Conservation (phyloP, 257 asterid genomes). For the Solanum tarijense region DNA sequence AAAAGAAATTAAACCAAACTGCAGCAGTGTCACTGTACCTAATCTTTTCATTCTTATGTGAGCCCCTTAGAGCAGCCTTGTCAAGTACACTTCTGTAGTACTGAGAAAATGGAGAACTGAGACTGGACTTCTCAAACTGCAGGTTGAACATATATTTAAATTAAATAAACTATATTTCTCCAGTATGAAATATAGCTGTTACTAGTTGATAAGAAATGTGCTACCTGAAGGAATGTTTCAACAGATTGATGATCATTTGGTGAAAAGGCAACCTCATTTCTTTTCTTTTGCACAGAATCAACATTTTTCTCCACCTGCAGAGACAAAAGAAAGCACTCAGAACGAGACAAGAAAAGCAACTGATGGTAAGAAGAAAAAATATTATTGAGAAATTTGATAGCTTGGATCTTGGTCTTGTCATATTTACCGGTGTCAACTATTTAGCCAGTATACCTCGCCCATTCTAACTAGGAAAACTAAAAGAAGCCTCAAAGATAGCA, state of each 20-base stretch:
- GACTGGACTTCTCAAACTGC: constrained; percentile 71
- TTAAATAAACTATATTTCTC: background rate
- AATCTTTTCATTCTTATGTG: constrained; percentile 18
- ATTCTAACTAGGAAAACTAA: background rate
- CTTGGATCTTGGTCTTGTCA: background rate
- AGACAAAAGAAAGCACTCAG: background rate
- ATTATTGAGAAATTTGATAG: background rate
- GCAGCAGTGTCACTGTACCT: constrained; percentile 28
- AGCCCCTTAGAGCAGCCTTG: constrained; percentile 55
- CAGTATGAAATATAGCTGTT: background rate
- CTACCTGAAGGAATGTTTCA: constrained; percentile 87
- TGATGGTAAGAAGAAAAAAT: background rate
- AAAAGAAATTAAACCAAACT: background rate
- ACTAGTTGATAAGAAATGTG: background rate
- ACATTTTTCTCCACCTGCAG: constrained; percentile 80
- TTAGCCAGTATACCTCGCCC: background rate
- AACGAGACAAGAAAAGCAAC: background rate
- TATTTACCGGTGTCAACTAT: background rate
- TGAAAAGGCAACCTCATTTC: constrained; percentile 79
- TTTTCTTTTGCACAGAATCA: constrained; percentile 69
- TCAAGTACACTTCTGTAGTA: constrained; percentile 68
- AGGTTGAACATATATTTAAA: constrained; percentile 3
- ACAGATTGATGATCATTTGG: constrained; percentile 77
- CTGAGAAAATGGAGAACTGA: constrained; percentile 57
- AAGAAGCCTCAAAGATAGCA: background rate